Evolutionary conservation across 2,329 filamentous ascomycete genomes (phyloP).

Genomic region (Fusarium coicis): DNA sequence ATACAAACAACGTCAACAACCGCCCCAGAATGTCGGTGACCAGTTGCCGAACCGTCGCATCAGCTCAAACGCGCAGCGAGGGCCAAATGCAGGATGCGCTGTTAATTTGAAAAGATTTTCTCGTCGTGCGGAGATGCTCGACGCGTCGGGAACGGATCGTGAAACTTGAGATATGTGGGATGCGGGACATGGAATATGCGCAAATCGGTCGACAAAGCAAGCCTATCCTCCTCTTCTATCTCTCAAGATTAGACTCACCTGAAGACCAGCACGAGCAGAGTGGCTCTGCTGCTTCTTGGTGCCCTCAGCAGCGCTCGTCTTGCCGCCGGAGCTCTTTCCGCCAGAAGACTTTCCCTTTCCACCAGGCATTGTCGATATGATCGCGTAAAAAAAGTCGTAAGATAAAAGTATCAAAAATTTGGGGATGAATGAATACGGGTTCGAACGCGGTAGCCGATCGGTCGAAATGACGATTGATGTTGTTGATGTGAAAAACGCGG

Average conservation of each 20-base stretch:
- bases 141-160: constrained; percentile 40
- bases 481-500: constrained; percentile 44
- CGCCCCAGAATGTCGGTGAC: constrained; percentile 12
- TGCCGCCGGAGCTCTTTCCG: constrained; percentile 87
- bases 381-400: constrained; percentile 38
- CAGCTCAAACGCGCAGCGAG: constrained; percentile 1
- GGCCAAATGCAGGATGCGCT: constrained; percentile 7
- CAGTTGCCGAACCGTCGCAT: constrained; percentile 17
- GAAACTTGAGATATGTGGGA: constrained; percentile 38
- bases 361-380: constrained; percentile 69
- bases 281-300: constrained; percentile 94
- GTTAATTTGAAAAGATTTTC: constrained; percentile 32
- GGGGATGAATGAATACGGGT: constrained; percentile 29
- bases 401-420: constrained; percentile 28
- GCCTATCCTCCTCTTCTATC: constrained; percentile 12
- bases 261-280: constrained; percentile 92
- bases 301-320: constrained; percentile 71
- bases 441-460: constrained; percentile 39
- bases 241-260: constrained; percentile 70
- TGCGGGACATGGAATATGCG: constrained; percentile 42
- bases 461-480: constrained; percentile 40
- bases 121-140: constrained; percentile 37
- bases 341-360: constrained; percentile 95
- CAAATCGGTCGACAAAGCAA: constrained; percentile 36
- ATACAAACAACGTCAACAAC: constrained; percentile 2